phyloP scores from a whole-genome alignment of 1,284 basidiomycete species.

The Polyporus tsugae region DNA sequence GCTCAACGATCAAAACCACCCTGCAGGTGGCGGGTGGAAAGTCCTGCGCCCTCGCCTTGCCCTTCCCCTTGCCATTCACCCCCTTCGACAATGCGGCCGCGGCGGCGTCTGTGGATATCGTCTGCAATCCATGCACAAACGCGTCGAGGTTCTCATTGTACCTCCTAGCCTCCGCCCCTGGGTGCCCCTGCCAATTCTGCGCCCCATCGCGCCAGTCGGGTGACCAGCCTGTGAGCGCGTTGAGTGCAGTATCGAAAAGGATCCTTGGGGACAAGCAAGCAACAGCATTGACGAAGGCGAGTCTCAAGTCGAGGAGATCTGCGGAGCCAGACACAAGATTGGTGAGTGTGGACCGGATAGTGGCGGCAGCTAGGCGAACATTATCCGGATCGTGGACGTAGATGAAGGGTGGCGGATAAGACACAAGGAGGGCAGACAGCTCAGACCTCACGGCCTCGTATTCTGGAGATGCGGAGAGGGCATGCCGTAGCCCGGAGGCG shows the following conservation, averaged over 20 bases:
- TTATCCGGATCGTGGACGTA: constrained; percentile 73
- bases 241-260: constrained; percentile 73
- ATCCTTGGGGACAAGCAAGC: constrained; percentile 71
- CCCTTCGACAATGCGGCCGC: constrained; percentile 24
- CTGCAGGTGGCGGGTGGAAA: constrained; percentile 41
- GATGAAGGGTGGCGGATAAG: constrained; percentile 70
- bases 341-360: constrained; percentile 51
- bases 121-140: constrained; percentile 68
- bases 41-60: constrained; percentile 45
- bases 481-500: constrained; percentile 17
- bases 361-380: constrained; percentile 52
- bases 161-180: constrained; percentile 42
- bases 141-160: constrained; percentile 73
- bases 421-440: constrained; percentile 56
- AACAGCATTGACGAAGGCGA: constrained; percentile 66
- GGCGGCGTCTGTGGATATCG: constrained; percentile 39
- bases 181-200: constrained; percentile 56
- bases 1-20: constrained; percentile 73
- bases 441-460: constrained; percentile 46
- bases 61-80: constrained; percentile 41
- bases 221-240: constrained; percentile 62
- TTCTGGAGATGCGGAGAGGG: constrained; percentile 38
- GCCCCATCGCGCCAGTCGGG: constrained; percentile 69
- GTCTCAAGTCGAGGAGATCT: constrained; percentile 33
- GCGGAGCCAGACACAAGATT: constrained; percentile 27